phyloP scores from a whole-genome alignment of 257 asterid genomes.

The Lavandula angustifolia region DNA sequence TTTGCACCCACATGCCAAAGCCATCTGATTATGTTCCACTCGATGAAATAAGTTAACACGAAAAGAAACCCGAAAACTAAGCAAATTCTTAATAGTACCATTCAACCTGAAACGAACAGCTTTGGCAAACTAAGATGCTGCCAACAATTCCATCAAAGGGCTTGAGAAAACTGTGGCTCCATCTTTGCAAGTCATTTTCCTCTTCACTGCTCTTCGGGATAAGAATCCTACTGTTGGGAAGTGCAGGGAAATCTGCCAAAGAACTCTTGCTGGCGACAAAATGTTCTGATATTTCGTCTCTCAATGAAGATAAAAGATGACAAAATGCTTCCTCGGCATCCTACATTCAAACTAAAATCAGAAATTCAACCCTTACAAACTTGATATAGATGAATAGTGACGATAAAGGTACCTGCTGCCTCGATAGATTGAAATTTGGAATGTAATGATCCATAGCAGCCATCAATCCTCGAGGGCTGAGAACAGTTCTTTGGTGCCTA shows the following conservation, averaged over 20 bases:
- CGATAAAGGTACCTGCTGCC: slow-evolving; percentile 69
- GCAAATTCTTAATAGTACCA: slow-evolving; percentile 55
- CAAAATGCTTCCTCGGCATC: slow-evolving; percentile 98
- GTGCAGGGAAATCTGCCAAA: slow-evolving; percentile 59
- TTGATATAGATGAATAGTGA: slow-evolving; percentile 21
- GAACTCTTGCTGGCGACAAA: slow-evolving; percentile 47
- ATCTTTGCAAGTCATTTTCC: slow-evolving; percentile 60
- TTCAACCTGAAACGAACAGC: slow-evolving; percentile 95
- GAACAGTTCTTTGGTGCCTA: slow-evolving; percentile 55
- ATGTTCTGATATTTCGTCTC: slow-evolving; percentile 75
- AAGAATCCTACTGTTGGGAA: slow-evolving; percentile 53
- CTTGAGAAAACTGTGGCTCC: slow-evolving; percentile 71
- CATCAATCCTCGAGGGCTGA: slow-evolving; percentile 79
- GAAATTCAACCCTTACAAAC: slow-evolving; percentile 6
- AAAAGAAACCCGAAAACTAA: slow-evolving; percentile 18
- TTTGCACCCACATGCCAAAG: background rate
- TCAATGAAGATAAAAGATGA: slow-evolving; percentile 70
- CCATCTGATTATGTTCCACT: background rate
- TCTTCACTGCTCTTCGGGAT: slow-evolving; percentile 34
- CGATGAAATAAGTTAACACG: slow-evolving; percentile 2
- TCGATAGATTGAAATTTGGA: slow-evolving; percentile 76
- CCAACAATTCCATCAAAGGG: slow-evolving; percentile 87
- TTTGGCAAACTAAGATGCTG: slow-evolving; percentile 77
- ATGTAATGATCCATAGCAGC: slow-evolving; percentile 62
- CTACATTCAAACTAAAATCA: slow-evolving; percentile 45